Conservation (phyloP, 2,329 filamentous ascomycete species). For the Cryphonectria nitschkei region DNA sequence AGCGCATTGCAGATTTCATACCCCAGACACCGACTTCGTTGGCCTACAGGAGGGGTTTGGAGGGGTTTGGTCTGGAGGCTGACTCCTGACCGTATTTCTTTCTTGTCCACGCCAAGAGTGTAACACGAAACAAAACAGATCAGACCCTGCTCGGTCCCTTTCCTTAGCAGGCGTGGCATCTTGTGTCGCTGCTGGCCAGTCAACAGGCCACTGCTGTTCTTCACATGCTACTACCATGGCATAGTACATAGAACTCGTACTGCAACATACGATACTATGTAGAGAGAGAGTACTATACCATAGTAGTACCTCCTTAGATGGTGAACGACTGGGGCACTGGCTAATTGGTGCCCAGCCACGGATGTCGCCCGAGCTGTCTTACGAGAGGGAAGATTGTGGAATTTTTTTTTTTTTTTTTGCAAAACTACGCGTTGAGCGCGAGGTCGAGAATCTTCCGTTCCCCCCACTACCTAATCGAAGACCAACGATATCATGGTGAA, state of each 20-base stretch:
- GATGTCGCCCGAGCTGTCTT: background rate
- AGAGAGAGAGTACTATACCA: background rate
- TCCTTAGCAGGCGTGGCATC: conserved; percentile 2
- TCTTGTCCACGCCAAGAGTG: background rate
- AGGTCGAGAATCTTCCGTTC: background rate
- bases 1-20: conserved; percentile 15
- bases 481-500: background rate
- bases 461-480: background rate
- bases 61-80: background rate
- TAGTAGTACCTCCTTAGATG: background rate
- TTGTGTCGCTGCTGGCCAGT: background rate
- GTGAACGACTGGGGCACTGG: background rate
- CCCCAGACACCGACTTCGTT: conserved; percentile 6
- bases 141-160: background rate
- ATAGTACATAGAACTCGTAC: background rate
- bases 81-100: background rate
- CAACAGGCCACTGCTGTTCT: background rate
- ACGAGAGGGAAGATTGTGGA: background rate
- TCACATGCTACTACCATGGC: background rate
- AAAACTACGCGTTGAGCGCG: background rate
- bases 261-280: too few species aligned
- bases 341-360: background rate
- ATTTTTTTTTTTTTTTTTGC: background rate
- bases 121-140: background rate
- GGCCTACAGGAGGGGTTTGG: background rate